Base-by-base conservation (phyloP, 2,329 filamentous ascomycete genomes). In the Diplodia mutila region DNA sequence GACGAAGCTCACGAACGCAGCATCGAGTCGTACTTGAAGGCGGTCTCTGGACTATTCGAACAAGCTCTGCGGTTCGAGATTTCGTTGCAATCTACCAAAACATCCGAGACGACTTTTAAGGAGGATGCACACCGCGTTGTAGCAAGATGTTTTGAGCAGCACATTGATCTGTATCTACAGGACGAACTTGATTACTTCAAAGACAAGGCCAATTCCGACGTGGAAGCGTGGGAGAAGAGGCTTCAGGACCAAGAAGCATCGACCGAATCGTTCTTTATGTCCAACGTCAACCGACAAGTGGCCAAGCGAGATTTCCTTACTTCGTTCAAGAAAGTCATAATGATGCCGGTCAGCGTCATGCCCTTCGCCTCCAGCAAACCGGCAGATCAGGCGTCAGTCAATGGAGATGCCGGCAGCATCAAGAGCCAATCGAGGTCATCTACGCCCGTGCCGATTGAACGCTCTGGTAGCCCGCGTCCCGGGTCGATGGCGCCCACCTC, bases 271-370 rank as follows among this genome's bases (percentile, higher is more conserved):
- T 97, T 96, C 76, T 95, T 93, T 81, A 97, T 98, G 94, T 91
- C 91, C 27, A 97, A 93, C 76, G 89, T 98, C 75, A 97, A 94
- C 76, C 87, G 95, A 29, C 93, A 97, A 77, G 95, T 93, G 0
- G 95, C 96, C 70, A 99, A 99, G 81, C 92, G 93, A 72, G 95
- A 99, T 77, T 99, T 99, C 74, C 77, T 99, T 69, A 95, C 90
- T 54, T 97, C 94, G 0, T 99, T 99, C 84, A 97, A 93, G 76
- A 98, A 98, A 79, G 95, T 99, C 9, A 92, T 99, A 71, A 97
- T 99, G 94, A 96, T 97, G 89, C 95, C 95, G 2, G 94, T 99
- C 59, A 97, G 92, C 64, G 94, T 93, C 9, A 83, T 98, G 4
- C 83, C 69, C 2, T 69, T 69, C 42, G 66, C 65, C 25, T 79